A percentile compares a stretch with the other conserved stretches of the same genome.
phyloP scores from a whole-genome alignment of 306 rosid genomes.

The Fragaria nilgerrensis region DNA sequence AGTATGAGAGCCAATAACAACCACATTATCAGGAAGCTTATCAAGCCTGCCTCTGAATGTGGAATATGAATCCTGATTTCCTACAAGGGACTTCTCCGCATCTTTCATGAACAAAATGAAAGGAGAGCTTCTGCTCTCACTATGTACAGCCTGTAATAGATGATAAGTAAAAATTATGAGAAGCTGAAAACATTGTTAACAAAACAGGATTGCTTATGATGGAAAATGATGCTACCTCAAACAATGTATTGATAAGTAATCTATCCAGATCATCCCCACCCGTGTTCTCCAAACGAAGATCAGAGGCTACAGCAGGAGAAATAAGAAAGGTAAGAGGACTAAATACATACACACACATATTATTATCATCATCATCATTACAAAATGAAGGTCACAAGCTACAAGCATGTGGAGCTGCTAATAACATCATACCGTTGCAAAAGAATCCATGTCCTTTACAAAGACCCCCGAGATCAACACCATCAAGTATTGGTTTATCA shows the following conservation, averaged over 20 bases:
- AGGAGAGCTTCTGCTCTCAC: conserved; percentile 81
- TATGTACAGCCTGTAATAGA: conserved; percentile 57
- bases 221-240: conserved; percentile 61
- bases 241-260: conserved; percentile 77
- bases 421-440: conserved; percentile 64
- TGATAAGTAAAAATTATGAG: conserved; percentile 2
- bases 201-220: conserved; percentile 1
- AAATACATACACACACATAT: not conserved
- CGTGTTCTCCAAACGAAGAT: conserved; percentile 85
- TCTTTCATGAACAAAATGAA: conserved; percentile 98
- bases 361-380: not conserved
- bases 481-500: conserved; percentile 81
- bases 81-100: conserved; percentile 95
- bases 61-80: conserved; percentile 72
- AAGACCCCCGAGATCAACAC: conserved; percentile 96
- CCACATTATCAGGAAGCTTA: conserved; percentile 90
- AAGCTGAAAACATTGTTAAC: not conserved
- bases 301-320: conserved; percentile 46
- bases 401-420: conserved; percentile 13
- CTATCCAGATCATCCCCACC: conserved; percentile 83
- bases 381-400: conserved; percentile 17
- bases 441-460: conserved; percentile 89
- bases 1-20: conserved; percentile 87
- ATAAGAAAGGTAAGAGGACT: conserved; percentile 1
- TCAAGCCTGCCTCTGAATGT: conserved; percentile 78